phyloP scores from a whole-genome alignment of 768 basidiomycete species.

The Boletus sp. region DNA sequence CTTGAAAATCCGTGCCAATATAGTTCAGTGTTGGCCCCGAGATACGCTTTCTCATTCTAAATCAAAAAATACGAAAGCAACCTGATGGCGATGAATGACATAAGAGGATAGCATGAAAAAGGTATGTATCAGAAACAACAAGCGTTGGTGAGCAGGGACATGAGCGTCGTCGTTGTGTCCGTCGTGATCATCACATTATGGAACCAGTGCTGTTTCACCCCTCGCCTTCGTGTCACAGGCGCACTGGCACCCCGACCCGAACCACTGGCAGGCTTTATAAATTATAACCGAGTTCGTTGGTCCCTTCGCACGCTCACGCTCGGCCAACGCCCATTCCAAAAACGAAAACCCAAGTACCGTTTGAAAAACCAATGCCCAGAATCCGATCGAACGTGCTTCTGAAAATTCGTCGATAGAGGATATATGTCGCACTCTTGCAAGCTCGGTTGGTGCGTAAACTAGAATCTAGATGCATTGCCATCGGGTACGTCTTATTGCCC shows the following conservation, averaged over 20 bases:
- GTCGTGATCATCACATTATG: too few relatives aligned
- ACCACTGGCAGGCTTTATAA: constrained; percentile 48
- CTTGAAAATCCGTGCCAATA: not conserved
- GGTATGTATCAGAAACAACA: not conserved
- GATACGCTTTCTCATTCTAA: not conserved
- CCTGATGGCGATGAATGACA: too few relatives aligned
- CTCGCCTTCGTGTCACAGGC: constrained; percentile 31
- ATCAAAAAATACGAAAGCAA: too few relatives aligned
- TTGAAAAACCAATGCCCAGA: constrained; percentile 53
- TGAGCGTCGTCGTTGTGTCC: too few relatives aligned
- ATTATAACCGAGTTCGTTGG: constrained; percentile 56
- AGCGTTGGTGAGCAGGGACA: too few relatives aligned
- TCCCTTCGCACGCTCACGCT: constrained; percentile 35
- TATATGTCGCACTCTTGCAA: constrained; percentile 30
- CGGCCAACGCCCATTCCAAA: not conserved
- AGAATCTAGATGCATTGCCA: too few relatives aligned
- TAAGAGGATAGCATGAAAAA: not conserved
- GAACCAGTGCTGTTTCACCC: too few relatives aligned
- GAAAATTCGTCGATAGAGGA: constrained; percentile 31
- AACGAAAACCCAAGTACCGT: constrained; percentile 39
- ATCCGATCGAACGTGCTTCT: constrained; percentile 44
- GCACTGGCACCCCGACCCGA: constrained; percentile 46
- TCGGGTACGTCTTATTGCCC: constrained; percentile 39
- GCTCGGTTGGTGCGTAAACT: too few relatives aligned
- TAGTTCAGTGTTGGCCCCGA: not conserved